Conservation (phyloP, 805 yeast species). For the Candida tallmaniae region DNA sequence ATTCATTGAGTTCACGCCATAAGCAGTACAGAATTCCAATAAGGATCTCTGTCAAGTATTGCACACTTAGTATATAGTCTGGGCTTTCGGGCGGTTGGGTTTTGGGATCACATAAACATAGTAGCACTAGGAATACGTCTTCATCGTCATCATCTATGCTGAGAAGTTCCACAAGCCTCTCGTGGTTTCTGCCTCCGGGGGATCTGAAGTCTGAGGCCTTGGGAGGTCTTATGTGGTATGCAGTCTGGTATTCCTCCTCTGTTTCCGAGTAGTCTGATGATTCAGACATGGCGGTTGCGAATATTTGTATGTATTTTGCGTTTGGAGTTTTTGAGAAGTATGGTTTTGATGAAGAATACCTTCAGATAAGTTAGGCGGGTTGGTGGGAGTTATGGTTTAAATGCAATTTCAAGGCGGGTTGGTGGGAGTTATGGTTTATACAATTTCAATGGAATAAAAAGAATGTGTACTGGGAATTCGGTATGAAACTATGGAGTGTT, state of each 20-base stretch:
- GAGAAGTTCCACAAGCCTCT: constrained; percentile 12
- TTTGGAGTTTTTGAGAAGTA: too few species aligned
- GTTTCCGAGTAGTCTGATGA: constrained; percentile 5
- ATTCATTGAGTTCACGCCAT: neutral
- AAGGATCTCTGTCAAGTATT: constrained; percentile 4
- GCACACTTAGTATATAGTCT: constrained; percentile 3
- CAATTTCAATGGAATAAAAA: too few species aligned
- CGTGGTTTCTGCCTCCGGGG: constrained; percentile 13
- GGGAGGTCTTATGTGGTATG: constrained; percentile 2
- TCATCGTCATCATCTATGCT: constrained; percentile 14
- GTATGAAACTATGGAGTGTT: too few species aligned
- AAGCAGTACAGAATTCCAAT: constrained; percentile 5
- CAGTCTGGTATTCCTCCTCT: constrained; percentile 2
- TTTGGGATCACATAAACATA: constrained; percentile 50
- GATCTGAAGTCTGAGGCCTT: constrained; percentile 4
- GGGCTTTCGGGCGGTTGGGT: constrained; percentile 49
- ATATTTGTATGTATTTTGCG: too few species aligned
- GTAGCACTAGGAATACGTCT: constrained; percentile 15
- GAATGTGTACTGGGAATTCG: too few species aligned
- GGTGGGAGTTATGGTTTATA: too few species aligned
- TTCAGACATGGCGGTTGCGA: too few species aligned
- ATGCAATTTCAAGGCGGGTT: too few species aligned
- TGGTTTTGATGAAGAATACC: too few species aligned
- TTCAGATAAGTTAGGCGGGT: too few species aligned
- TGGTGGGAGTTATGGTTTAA: too few species aligned